Conservation (phyloP, 2,329 filamentous ascomycete species). For the Pezicula neosporulosa region DNA sequence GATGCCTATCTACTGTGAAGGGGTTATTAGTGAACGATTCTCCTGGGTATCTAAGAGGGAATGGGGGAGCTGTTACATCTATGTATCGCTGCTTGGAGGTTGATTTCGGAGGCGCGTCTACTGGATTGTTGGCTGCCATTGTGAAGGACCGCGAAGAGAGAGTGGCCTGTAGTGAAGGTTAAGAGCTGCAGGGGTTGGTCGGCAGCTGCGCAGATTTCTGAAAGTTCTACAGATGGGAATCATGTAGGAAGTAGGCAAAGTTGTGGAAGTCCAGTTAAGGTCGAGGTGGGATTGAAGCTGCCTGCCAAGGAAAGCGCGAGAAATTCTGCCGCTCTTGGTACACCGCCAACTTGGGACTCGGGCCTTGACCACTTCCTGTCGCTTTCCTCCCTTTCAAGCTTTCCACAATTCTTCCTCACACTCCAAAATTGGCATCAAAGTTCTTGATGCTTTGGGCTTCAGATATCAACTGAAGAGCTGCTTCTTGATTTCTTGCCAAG, state of each 20-base stretch:
- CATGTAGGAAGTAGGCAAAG: neutral
- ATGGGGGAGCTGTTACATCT: conserved; percentile 47
- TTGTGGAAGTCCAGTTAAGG: too few relatives aligned
- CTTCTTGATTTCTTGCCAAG: too few relatives aligned
- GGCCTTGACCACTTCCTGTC: too few relatives aligned
- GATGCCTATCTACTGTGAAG: conserved; percentile 69
- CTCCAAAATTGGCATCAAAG: too few relatives aligned
- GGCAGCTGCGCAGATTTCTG: neutral
- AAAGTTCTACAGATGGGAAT: neutral
- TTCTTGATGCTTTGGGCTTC: too few relatives aligned
- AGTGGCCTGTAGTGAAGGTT: neutral
- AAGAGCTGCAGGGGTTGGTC: neutral
- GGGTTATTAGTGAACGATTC: conserved; percentile 4
- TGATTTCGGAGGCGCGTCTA: neutral
- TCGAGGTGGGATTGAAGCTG: too few relatives aligned
- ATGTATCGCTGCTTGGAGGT: conserved; percentile 51
- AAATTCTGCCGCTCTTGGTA: too few relatives aligned
- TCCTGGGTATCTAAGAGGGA: neutral
- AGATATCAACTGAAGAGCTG: too few relatives aligned
- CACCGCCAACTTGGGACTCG: too few relatives aligned
- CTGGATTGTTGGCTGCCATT: neutral
- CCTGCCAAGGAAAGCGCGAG: too few relatives aligned
- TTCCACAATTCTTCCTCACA: too few relatives aligned
- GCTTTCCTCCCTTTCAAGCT: too few relatives aligned
- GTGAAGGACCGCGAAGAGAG: neutral